A percentile compares a stretch with the other conserved stretches of the same genome.
Conservation (phyloP, 257 asterid genomes). For the Ocimum tenuiflorum region DNA sequence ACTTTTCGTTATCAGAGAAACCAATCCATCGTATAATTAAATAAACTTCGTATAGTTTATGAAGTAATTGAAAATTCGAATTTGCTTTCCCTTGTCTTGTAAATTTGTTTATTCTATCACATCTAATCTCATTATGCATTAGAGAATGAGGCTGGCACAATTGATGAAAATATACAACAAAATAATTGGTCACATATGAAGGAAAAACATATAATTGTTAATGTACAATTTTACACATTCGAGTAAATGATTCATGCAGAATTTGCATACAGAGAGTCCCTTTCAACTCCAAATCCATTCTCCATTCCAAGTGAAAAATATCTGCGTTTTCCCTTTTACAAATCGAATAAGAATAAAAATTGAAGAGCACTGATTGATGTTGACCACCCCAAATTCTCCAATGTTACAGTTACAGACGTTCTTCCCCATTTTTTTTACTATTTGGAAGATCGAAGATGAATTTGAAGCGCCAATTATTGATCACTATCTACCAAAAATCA, state of each 20-base stretch:
- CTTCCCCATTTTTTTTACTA: not conserved
- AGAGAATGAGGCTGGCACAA: too few species aligned
- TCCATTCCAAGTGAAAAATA: not conserved
- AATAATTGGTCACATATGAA: not conserved
- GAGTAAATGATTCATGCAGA: not conserved
- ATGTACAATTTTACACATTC: not conserved
- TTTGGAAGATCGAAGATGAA: not conserved
- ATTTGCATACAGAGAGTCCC: not conserved
- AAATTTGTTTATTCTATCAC: too few species aligned
- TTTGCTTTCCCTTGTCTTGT: too few species aligned
- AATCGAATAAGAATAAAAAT: conserved; percentile 12
- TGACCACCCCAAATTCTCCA: not conserved
- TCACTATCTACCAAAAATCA: not conserved
- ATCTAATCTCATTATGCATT: too few species aligned
- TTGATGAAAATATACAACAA: not conserved
- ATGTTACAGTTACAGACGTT: not conserved
- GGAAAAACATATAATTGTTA: not conserved
- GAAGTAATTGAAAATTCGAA: too few species aligned
- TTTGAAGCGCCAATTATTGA: not conserved
- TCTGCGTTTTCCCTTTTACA: not conserved
- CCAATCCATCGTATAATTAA: too few species aligned
- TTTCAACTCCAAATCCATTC: not conserved
- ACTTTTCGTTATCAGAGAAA: too few species aligned
- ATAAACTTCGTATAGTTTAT: too few species aligned
- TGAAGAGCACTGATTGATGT: not conserved